phyloP scores from a whole-genome alignment of 1,284 basidiomycete genomes.

The Leccinum subfulvum region DNA sequence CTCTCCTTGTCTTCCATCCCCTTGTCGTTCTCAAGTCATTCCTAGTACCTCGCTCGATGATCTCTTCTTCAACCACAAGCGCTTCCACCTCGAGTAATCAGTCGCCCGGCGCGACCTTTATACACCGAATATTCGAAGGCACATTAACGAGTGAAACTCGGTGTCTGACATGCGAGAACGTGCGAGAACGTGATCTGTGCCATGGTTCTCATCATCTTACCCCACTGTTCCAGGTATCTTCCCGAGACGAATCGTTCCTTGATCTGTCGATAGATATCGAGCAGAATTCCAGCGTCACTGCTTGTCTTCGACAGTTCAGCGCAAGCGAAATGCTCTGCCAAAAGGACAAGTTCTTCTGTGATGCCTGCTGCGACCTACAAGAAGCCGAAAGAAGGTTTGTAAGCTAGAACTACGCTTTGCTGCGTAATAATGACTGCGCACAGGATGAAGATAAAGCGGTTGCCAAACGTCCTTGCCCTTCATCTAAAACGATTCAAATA shows the following conservation, averaged over 20 bases:
- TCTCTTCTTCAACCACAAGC: slow-evolving; percentile 48
- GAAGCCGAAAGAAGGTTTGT: slow-evolving; percentile 93
- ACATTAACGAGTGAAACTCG: slow-evolving; percentile 93
- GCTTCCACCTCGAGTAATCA: slow-evolving; percentile 45
- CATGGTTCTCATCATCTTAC: slow-evolving; percentile 11
- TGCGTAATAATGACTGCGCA: slow-evolving; percentile 10
- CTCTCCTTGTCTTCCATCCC: neutral
- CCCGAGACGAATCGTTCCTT: slow-evolving; percentile 93
- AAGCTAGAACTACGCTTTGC: slow-evolving; percentile 2
- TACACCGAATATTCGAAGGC: slow-evolving; percentile 93
- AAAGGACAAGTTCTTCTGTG: slow-evolving; percentile 98
- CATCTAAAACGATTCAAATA: slow-evolving; percentile 99
- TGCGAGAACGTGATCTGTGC: slow-evolving; percentile 34
- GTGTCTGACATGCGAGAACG: slow-evolving; percentile 95
- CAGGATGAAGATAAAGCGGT: slow-evolving; percentile 97
- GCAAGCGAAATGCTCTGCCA: slow-evolving; percentile 98
- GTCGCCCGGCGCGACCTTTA: slow-evolving; percentile 65
- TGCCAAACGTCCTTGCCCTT: slow-evolving; percentile 91
- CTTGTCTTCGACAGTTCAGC: slow-evolving; percentile 93
- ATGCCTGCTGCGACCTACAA: slow-evolving; percentile 92
- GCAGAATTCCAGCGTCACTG: slow-evolving; percentile 93
- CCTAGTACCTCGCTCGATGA: slow-evolving; percentile 56
- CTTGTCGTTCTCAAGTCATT: slow-evolving; percentile 6
- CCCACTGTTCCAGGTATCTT: slow-evolving; percentile 66
- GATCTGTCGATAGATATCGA: slow-evolving; percentile 98